phyloP scores from a whole-genome alignment of 495 filamentous ascomycete species.

The Cercophora sp. region DNA sequence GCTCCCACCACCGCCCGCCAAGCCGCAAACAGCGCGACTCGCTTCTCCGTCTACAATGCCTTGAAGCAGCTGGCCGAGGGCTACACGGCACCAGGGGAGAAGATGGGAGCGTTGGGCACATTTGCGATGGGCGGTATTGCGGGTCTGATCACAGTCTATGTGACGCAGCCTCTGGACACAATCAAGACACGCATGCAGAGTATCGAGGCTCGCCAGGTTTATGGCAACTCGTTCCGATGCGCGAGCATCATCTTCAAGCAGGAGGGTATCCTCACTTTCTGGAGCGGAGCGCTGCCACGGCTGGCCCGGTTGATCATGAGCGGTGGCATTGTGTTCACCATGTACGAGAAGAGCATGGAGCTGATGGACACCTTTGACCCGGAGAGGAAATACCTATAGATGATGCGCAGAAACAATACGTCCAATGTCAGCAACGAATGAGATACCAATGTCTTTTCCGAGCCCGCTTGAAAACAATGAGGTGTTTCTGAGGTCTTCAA shows the following conservation, averaged over 20 bases:
- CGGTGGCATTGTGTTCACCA: slow-evolving; percentile 96
- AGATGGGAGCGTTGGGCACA: slow-evolving; percentile 81
- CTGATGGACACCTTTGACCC: slow-evolving; percentile 77
- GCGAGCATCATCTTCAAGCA: slow-evolving; percentile 79
- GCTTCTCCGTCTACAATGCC: slow-evolving; percentile 86
- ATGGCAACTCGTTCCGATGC: slow-evolving; percentile 86
- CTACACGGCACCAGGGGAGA: slow-evolving; percentile 92
- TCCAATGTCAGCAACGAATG: slow-evolving; percentile 3
- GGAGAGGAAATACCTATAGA: slow-evolving; percentile 74
- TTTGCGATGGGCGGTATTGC: slow-evolving; percentile 90
- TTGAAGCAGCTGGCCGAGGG: slow-evolving; percentile 87
- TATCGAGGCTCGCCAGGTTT: slow-evolving; percentile 76
- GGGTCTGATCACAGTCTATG: slow-evolving; percentile 89
- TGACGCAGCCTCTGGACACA: slow-evolving; percentile 88
- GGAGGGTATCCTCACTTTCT: slow-evolving; percentile 86
- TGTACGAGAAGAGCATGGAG: slow-evolving; percentile 99
- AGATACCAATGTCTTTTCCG: too few relatives aligned
- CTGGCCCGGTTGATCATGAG: slow-evolving; percentile 80
- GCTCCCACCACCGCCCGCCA: slow-evolving; percentile 92
- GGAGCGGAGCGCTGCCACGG: slow-evolving; percentile 87
- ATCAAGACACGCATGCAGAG: slow-evolving; percentile 99
- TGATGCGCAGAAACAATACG: background rate
- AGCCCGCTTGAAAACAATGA: too few relatives aligned
- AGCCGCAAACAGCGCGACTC: slow-evolving; percentile 85
- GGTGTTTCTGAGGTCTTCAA: too few relatives aligned